phyloP scores from a whole-genome alignment of 2,329 filamentous ascomycete species.

The Hypocrella siamensis region DNA sequence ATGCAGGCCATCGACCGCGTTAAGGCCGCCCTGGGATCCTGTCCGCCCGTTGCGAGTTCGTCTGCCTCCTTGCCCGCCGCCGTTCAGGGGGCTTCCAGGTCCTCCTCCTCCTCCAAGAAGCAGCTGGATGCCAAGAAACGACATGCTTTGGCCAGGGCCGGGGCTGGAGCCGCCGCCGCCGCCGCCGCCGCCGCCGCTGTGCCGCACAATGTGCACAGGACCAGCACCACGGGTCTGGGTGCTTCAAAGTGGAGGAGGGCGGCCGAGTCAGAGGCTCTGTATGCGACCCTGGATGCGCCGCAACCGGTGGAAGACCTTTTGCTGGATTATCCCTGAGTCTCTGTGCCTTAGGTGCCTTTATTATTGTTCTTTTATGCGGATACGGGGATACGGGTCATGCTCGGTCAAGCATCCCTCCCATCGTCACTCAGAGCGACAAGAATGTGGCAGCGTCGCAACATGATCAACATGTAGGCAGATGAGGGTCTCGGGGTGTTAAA shows the following conservation, averaged over 20 bases:
- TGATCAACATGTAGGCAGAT: too few relatives aligned
- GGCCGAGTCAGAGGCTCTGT: background rate
- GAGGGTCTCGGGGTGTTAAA: too few relatives aligned
- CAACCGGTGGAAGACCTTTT: background rate
- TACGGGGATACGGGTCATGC: too few relatives aligned
- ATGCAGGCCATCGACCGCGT: slow-evolving; percentile 5
- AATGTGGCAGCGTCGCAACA: too few relatives aligned
- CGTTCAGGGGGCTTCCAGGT: background rate
- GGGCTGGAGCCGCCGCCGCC: background rate
- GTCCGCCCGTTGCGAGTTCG: background rate
- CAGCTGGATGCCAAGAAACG: background rate
- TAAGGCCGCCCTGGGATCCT: background rate
- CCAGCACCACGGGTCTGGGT: background rate
- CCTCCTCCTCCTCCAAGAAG: too few relatives aligned
- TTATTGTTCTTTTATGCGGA: too few relatives aligned
- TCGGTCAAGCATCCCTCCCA: too few relatives aligned
- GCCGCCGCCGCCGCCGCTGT: background rate
- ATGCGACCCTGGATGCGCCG: background rate
- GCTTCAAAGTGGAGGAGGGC: slow-evolving; percentile 2
- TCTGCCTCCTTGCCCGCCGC: background rate
- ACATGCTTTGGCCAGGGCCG: background rate
- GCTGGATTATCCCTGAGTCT: background rate
- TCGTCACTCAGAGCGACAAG: too few relatives aligned
- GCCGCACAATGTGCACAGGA: too few relatives aligned
- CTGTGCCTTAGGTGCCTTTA: too few relatives aligned